These are phyloP conservation scores for Naganishia liquefaciens DNA, from an alignment of 1,284 basidiomycete genomes.

Conservation along the genomic window DNA sequence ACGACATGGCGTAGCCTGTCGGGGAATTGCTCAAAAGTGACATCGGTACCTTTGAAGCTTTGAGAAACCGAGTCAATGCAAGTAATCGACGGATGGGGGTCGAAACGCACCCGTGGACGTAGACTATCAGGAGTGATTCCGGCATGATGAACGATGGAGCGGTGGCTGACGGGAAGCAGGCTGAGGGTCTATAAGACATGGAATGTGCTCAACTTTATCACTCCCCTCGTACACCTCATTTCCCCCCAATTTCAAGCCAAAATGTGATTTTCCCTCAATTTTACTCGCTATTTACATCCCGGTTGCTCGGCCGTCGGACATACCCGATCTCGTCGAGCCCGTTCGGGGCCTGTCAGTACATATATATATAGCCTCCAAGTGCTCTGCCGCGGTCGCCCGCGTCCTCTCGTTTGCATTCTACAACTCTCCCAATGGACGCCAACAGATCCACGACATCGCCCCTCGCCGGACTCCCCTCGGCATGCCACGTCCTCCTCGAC, in stretches of 20 bases:
- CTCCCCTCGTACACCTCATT: not conserved
- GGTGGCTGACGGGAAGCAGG: not conserved
- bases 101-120: constrained; percentile 53
- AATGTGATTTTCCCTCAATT: no score
- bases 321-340: no score
- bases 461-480: constrained; percentile 61
- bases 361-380: no score
- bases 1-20: constrained; percentile 69
- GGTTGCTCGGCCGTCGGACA: not conserved
- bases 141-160: constrained; percentile 27
- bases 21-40: constrained; percentile 54
- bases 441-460: constrained; percentile 45
- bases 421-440: constrained; percentile 22
- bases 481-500: constrained; percentile 61
- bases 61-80: not conserved
- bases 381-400: no score
- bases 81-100: no score
- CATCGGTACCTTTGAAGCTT: constrained; percentile 56
- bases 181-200: no score
- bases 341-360: not conserved
- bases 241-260: no score
- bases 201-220: not conserved
- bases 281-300: not conserved
- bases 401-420: no score
- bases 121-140: constrained; percentile 53